phyloP scores from a whole-genome alignment of 2,329 filamentous ascomycete species.

The Esteya vermicola region DNA sequence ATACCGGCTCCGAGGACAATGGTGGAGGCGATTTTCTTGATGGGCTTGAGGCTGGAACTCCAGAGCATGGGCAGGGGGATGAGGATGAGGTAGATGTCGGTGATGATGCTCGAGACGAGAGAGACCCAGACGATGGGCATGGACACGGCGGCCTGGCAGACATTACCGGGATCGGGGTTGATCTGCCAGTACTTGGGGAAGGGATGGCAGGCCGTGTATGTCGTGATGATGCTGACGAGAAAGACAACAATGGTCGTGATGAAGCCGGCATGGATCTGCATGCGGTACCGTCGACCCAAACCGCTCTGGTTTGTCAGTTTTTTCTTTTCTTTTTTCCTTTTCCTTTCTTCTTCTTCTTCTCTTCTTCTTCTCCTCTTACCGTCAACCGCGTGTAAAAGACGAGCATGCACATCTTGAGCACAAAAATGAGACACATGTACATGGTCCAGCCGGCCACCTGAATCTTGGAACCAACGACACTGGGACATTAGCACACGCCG shows the following conservation, averaged over 20 bases:
- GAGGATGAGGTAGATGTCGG: constrained; percentile 38
- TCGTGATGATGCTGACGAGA: constrained; percentile 1
- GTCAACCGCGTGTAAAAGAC: constrained; percentile 39
- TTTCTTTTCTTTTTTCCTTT: too few relatives aligned
- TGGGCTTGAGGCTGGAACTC: constrained; percentile 15
- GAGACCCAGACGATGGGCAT: constrained; percentile 24
- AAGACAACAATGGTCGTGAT: not conserved
- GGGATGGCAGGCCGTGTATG: constrained; percentile 5
- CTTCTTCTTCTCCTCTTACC: too few relatives aligned
- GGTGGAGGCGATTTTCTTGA: constrained; percentile 20
- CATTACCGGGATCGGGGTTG: constrained; percentile 14
- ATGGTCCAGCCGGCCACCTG: constrained; percentile 38
- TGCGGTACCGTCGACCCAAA: constrained; percentile 2
- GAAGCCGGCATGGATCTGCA: constrained; percentile 6
- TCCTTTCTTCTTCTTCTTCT: too few relatives aligned
- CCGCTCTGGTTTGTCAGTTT: not conserved
- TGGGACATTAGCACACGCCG: too few relatives aligned
- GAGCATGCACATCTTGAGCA: constrained; percentile 37
- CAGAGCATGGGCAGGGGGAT: constrained; percentile 34
- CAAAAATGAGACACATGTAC: constrained; percentile 37
- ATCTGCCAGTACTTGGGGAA: constrained; percentile 10
- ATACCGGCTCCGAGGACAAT: constrained; percentile 20
- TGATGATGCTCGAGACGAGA: constrained; percentile 32
- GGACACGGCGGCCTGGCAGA: constrained; percentile 27
- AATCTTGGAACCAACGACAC: constrained; percentile 35